Base-by-base conservation (phyloP, 148 eudicot genomes). In the Persicaria maculosa region DNA sequence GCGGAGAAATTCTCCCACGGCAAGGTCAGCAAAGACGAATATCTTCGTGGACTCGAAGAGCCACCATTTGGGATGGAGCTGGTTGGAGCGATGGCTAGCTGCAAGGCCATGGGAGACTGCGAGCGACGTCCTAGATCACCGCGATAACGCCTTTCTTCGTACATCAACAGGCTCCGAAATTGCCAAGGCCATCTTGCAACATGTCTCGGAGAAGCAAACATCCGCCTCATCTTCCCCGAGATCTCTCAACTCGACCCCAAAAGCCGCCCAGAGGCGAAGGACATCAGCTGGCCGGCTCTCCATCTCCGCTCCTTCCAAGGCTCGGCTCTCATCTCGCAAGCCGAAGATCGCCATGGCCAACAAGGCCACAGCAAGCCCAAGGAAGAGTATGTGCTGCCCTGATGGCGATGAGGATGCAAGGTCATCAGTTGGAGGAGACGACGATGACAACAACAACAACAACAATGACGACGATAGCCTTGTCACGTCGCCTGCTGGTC, bases 51-150 rank as follows among this genome's bases (percentile, higher is more conserved):
- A 91, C 78, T 90, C 87, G 1, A 92, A 84, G 74, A 91, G 84
- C 75, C 92, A 96, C 22, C 97, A 92, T 54, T 92, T 93, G 96
- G 98, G 97, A 15, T 94, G 98, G 98, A 88, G 98, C 81, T 94
- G 98, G 97, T 80, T 94, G 79, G 98, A 94, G 61, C 77, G 98
- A 47, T 94, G 93, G 89, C 84, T 90, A 96, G 93, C 96, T 14
- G 92, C 87, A 50, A 80, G 86, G 47, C 92, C 93, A 19, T 89
- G 91, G 90, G 98, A 93, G 81, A 61, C 75, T 25, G 80, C 79
- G 15, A 79, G 80, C 44, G 54, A 79, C 45, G 69, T 52, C 3
- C 61, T 87, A 10, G 91, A 88, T 43, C 83, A 86, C 72, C 87
- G 76, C 11, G 54, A 68, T 53, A 83, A 78, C 74, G 82, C 59